These are phyloP conservation scores for Haematococcus sp. DNA, from an alignment of 139 green algal genomes.

Conservation along the genomic window DNA sequence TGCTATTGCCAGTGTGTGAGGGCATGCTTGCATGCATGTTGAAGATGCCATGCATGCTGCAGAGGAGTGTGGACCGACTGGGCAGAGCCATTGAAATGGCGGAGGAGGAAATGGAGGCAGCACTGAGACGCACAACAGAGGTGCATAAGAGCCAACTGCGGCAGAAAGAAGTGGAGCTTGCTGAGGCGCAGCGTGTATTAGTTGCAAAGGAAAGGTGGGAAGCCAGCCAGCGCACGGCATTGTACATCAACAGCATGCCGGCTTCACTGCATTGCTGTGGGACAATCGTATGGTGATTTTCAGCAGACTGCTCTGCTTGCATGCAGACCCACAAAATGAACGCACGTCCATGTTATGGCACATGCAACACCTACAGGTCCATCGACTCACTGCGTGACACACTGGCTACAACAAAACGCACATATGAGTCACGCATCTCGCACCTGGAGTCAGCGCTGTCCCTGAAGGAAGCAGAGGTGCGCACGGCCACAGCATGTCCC, in stretches of 20 bases:
- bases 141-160: conserved; percentile 41
- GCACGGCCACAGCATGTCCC: not conserved
- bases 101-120: conserved; percentile 67
- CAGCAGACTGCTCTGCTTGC: too few species aligned
- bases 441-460: conserved; percentile 33
- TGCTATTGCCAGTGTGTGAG: not conserved
- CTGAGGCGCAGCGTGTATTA: conserved; percentile 50
- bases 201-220: conserved; percentile 4
- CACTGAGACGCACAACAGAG: conserved; percentile 43
- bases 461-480: conserved; percentile 47
- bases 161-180: conserved; percentile 42
- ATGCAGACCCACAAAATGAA: too few species aligned
- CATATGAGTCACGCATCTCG: conserved; percentile 44
- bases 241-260: too few species aligned
- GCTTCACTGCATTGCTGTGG: too few species aligned
- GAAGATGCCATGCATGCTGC: not conserved
- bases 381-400: conserved; percentile 51
- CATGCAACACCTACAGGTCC: conserved; percentile 41
- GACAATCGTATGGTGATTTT: too few species aligned
- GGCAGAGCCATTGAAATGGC: conserved; percentile 58
- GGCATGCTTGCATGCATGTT: not conserved
- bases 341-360: too few species aligned
- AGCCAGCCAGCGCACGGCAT: too few species aligned
- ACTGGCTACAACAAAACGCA: conserved; percentile 45
- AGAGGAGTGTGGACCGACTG: conserved; percentile 58